Conservation (phyloP, 495 filamentous ascomycete genomes). For the Bryoglossum gracile region DNA sequence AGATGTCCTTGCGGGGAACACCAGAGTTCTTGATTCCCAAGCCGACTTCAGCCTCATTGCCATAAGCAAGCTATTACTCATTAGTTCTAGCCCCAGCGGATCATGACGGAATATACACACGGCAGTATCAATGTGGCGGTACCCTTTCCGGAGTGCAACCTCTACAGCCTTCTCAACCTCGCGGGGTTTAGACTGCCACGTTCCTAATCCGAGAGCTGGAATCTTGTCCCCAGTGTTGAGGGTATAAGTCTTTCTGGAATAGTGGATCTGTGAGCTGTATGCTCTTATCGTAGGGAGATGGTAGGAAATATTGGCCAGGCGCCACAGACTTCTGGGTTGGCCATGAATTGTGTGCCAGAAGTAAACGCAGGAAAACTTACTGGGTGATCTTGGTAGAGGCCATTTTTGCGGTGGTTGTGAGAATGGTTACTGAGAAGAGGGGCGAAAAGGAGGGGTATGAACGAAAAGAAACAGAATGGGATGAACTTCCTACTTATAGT, state of each 20-base stretch:
- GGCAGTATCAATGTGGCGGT: constrained; percentile 53
- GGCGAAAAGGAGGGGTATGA: background rate
- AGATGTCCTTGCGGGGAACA: constrained; percentile 68
- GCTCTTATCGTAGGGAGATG: constrained; percentile 8
- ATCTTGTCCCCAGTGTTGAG: constrained; percentile 74
- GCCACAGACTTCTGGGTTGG: constrained; percentile 23
- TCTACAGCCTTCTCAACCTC: constrained; percentile 48
- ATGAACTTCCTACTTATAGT: constrained; percentile 13
- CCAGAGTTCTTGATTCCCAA: constrained; percentile 58
- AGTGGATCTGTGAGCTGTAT: constrained; percentile 18
- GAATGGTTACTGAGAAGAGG: background rate
- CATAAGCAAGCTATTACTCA: constrained; percentile 41
- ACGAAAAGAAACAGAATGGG: background rate
- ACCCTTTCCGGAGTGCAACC: constrained; percentile 54
- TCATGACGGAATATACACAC: constrained; percentile 8
- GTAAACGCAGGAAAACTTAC: constrained; percentile 8
- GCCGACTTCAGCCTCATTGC: constrained; percentile 51
- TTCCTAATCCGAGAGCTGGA: constrained; percentile 69
- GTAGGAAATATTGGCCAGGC: constrained; percentile 9
- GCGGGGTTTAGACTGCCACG: constrained; percentile 67
- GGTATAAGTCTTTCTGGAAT: constrained; percentile 39
- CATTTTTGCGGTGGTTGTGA: constrained; percentile 6
- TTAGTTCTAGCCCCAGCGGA: background rate
- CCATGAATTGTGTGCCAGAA: constrained; percentile 8
- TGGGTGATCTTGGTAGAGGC: constrained; percentile 11